Conservation (phyloP, 495 filamentous ascomycete species). For the Peziza echinospora region DNA sequence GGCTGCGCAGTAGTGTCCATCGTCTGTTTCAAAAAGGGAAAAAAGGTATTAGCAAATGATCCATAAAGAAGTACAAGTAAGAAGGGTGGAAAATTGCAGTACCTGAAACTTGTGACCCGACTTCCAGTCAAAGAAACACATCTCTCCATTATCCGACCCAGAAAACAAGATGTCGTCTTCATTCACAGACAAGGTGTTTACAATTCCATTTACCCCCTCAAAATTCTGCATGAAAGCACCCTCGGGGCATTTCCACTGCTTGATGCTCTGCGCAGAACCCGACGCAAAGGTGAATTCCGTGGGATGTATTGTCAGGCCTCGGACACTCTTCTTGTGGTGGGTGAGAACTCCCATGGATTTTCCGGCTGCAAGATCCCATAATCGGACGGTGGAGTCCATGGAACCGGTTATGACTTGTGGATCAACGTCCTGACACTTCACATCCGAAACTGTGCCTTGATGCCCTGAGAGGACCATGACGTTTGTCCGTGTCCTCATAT, state of each 20-base stretch:
- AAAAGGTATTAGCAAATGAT: too few relatives aligned
- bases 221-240: slow-evolving; percentile 99
- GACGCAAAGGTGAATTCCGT: slow-evolving; percentile 91
- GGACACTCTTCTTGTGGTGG: slow-evolving; percentile 95
- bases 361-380: slow-evolving; percentile 92
- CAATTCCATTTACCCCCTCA: slow-evolving; percentile 85
- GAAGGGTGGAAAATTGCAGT: too few relatives aligned
- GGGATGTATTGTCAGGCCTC: slow-evolving; percentile 67
- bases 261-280: slow-evolving; percentile 79
- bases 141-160: slow-evolving; percentile 86
- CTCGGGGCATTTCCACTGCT: slow-evolving; percentile 98
- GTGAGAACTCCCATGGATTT: slow-evolving; percentile 92
- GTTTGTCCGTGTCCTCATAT: slow-evolving; percentile 91
- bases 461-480: slow-evolving; percentile 85
- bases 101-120: slow-evolving; percentile 54
- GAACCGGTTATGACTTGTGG: slow-evolving; percentile 86
- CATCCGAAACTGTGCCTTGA: slow-evolving; percentile 64
- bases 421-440: slow-evolving; percentile 89
- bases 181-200: slow-evolving; percentile 86
- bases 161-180: slow-evolving; percentile 90
- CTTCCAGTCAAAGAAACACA: slow-evolving; percentile 99
- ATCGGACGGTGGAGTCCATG: slow-evolving; percentile 71
- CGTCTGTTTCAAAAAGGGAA: slow-evolving; percentile 37
- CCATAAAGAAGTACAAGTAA: too few relatives aligned
- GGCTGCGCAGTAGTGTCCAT: slow-evolving; percentile 83